A percentile compares a stretch with the other conserved stretches of the same genome.
Evolutionary conservation across 345 rosid genomes (phyloP).

Genomic region (Citrus unshiu): DNA sequence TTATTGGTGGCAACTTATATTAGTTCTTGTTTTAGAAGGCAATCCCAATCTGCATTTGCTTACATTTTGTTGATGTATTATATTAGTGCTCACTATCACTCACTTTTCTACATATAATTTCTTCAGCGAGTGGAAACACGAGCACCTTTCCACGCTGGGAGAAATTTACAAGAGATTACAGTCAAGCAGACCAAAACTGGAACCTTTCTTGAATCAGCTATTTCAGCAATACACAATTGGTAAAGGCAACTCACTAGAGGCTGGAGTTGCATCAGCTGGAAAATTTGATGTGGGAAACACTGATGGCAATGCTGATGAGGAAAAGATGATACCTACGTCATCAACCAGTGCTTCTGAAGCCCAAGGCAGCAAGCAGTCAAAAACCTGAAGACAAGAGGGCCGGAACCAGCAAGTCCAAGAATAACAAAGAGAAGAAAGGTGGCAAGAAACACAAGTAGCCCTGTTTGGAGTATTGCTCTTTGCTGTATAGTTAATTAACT

Average conservation of each 20-base stretch:
- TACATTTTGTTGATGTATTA: too few species aligned
- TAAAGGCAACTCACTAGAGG: neutral
- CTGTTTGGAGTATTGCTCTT: too few species aligned
- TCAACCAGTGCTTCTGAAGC: neutral
- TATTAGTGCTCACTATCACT: too few species aligned
- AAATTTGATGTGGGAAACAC: neutral
- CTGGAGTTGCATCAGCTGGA: neutral
- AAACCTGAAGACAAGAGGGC: neutral
- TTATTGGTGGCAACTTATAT: neutral
- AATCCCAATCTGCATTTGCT: constrained; percentile 1
- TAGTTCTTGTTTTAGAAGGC: too few species aligned
- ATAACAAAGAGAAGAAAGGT: neutral
- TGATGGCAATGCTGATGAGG: constrained; percentile 2
- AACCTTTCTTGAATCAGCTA: constrained; percentile 12
- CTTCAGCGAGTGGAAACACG: constrained; percentile 12
- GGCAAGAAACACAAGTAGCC: constrained; percentile 8
- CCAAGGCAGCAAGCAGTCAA: neutral
- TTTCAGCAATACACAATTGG: neutral
- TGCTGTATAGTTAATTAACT: too few species aligned
- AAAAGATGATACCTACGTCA: neutral
- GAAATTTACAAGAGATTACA: constrained; percentile 19
- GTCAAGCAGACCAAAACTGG: constrained; percentile 12
- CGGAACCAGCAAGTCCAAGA: neutral
- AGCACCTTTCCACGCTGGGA: constrained; percentile 2
- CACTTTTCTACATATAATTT: neutral